Evolutionary conservation across 306 rosid genomes (phyloP).

Genomic region (Quercus suber): DNA sequence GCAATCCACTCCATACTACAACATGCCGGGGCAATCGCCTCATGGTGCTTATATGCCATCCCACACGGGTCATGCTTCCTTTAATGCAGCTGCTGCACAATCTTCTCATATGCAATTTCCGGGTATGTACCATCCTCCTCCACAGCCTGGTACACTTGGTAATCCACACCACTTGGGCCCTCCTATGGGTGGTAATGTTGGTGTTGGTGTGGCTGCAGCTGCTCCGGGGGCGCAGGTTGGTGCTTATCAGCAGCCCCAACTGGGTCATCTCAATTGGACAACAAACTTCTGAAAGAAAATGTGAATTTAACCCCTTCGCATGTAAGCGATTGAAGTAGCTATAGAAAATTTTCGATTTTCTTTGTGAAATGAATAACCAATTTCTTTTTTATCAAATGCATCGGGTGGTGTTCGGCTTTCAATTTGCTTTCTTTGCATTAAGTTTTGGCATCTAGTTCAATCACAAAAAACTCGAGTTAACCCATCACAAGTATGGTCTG

Average conservation of each 20-base stretch:
- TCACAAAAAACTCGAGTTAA: not conserved
- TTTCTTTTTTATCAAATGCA: slow-evolving; percentile 38
- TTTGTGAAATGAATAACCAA: slow-evolving; percentile 51
- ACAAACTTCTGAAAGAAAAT: slow-evolving; percentile 71
- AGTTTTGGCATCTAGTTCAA: not conserved
- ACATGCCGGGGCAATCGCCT: slow-evolving; percentile 84
- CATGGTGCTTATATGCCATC: slow-evolving; percentile 84
- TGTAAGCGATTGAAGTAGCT: slow-evolving; percentile 59
- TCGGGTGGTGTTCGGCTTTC: slow-evolving; percentile 27
- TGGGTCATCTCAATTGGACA: slow-evolving; percentile 91
- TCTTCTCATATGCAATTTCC: slow-evolving; percentile 99
- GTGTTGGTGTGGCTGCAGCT: slow-evolving; percentile 80
- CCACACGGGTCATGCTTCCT: slow-evolving; percentile 71
- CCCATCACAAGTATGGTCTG: not conserved
- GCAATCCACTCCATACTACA: slow-evolving; percentile 86
- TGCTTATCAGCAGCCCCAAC: slow-evolving; percentile 85
- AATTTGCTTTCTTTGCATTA: slow-evolving; percentile 1
- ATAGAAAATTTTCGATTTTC: slow-evolving; percentile 51
- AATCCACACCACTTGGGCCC: slow-evolving; percentile 87
- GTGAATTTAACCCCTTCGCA: slow-evolving; percentile 57
- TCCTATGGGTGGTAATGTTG: slow-evolving; percentile 75
- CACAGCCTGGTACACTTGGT: slow-evolving; percentile 64
- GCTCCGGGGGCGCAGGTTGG: slow-evolving; percentile 95
- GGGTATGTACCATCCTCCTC: slow-evolving; percentile 85
- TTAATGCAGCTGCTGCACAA: slow-evolving; percentile 83